Conservation (phyloP, 1,284 basidiomycete species). For the Ceratobasidium sp. region DNA sequence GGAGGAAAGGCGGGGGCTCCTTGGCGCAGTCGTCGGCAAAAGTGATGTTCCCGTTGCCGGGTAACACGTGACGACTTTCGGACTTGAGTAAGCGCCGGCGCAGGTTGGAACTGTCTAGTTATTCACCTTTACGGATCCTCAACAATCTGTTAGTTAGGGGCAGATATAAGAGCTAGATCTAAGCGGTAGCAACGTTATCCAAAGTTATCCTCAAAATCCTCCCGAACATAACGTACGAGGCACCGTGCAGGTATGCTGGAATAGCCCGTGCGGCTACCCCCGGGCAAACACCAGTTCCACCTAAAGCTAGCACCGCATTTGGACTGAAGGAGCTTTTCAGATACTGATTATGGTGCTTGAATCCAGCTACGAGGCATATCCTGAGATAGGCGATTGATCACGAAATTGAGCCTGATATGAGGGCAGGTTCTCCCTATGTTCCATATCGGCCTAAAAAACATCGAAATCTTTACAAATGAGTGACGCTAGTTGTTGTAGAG, state of each 20-base stretch:
- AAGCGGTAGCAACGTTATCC: background rate
- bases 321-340: too few relatives aligned
- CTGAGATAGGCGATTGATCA: too few relatives aligned
- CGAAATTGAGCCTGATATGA: too few relatives aligned
- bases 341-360: too few relatives aligned
- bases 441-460: conserved; percentile 60
- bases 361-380: too few relatives aligned
- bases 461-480: conserved; percentile 70
- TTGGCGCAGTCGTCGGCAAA: conserved; percentile 7
- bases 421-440: too few relatives aligned
- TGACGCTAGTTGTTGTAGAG: conserved; percentile 65
- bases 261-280: too few relatives aligned
- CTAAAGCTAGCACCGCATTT: too few relatives aligned
- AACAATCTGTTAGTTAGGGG: background rate
- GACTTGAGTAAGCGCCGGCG: conserved; percentile 1
- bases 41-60: background rate
- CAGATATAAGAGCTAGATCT: background rate
- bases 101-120: background rate
- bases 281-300: too few relatives aligned
- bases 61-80: background rate
- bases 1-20: conserved; percentile 18
- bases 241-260: too few relatives aligned
- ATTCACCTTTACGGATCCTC: background rate
- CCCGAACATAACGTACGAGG: too few relatives aligned
- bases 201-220: too few relatives aligned